Evolutionary conservation across 345 rosid genomes (phyloP), one percentile per base, ranked within the genome.

Genomic region (Sapria himalayana): DNA sequence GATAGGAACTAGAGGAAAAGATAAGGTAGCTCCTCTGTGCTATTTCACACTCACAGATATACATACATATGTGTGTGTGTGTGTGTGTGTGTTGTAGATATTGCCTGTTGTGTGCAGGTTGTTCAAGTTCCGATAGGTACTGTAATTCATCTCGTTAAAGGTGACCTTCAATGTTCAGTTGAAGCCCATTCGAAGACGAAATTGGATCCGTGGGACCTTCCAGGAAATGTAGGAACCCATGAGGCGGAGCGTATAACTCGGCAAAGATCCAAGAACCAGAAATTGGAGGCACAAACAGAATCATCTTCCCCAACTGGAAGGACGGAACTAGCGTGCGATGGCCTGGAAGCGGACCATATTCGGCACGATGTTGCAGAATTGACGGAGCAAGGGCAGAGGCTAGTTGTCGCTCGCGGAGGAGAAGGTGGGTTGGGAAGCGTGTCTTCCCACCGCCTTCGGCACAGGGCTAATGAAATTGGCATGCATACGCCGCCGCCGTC

Each of bases 191-290:
- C 78, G 31, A 55, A 54, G 2, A 41, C 45, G 44, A 66, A 60
- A 55, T 54, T 69, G 53, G 89, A 81, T 63, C 97, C 94, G 2
- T 86, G 94, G 94, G 97, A 86, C 14, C 76, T 76, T 67, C 94
- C 91, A 1, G 94, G 94, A 12, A 51, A 61, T 19, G 66, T 86
- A 27, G 76, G 39, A 39, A 52, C 50, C 14, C 64, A 62, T 36
- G 55, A 61, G 29, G 51, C 59, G 21, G 51, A 46, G 34, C n/a
- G 37, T 35, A 33, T 55, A 25, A 50, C 46, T 39, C 57, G 54
- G 35, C 13, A 48, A 19, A 39, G 36, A 33, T 50, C 45, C 9
- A 27, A 44, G 40, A 59, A 41, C 15, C 31, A 15, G 14, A 37
- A 10, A 22, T 18, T 33, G 19, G 37, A 22, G 25, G 62, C 59